phyloP scores from a whole-genome alignment of 495 filamentous ascomycete species.

The Hypoxylon cercidicola region DNA sequence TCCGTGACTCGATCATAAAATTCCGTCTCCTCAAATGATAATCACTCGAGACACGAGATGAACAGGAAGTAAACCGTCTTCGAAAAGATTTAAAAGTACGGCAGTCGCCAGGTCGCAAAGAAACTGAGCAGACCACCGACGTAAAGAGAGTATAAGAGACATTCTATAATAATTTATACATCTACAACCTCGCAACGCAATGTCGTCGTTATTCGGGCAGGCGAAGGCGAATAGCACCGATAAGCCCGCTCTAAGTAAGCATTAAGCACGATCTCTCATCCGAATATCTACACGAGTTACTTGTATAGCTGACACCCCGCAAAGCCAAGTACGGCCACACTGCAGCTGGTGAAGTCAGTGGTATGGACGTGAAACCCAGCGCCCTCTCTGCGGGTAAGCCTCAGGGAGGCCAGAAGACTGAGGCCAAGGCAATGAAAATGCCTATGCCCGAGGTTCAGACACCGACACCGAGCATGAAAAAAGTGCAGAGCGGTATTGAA shows the following conservation, averaged over 20 bases:
- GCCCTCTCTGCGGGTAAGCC: constrained; percentile 2
- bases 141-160: not conserved
- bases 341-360: constrained; percentile 6
- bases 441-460: constrained; percentile 3
- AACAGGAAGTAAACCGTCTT: no score
- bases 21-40: no score
- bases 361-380: constrained; percentile 13
- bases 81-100: not conserved
- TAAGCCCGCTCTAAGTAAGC: constrained; percentile 17
- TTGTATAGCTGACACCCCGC: constrained; percentile 2
- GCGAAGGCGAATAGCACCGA: constrained; percentile 9
- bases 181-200: not conserved
- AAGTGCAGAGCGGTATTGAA: constrained; percentile 16
- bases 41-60: no score
- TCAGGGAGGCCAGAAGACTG: constrained; percentile 10
- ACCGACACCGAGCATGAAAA: not conserved
- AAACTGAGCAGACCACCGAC: not conserved
- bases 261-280: no score
- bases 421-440: not conserved
- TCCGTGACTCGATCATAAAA: no score
- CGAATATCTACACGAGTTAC: not conserved
- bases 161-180: not conserved
- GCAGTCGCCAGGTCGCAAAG: no score
- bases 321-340: constrained; percentile 23
- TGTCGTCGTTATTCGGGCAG: constrained; percentile 23